Evolutionary conservation across 2,329 filamentous ascomycete genomes (phyloP).

Genomic region (Atkinsonella hypoxylon): DNA sequence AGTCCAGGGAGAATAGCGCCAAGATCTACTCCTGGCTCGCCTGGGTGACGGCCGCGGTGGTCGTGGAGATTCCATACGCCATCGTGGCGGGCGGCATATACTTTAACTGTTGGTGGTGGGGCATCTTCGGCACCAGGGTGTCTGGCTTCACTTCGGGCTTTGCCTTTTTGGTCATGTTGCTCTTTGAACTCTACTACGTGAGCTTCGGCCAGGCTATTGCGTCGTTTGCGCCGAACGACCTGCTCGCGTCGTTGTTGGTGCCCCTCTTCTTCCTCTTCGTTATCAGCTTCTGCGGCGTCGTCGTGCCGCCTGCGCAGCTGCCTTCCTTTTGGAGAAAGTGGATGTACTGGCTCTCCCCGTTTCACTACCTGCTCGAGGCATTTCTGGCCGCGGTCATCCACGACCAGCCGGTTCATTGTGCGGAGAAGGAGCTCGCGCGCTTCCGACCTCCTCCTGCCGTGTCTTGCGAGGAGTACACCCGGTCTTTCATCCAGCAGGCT

Average conservation of each 20-base stretch:
- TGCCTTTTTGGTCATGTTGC: conserved; percentile 49
- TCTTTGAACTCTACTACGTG: conserved; percentile 55
- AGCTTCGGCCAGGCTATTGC: conserved; percentile 58
- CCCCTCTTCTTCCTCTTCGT: conserved; percentile 61
- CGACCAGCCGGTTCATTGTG: conserved; percentile 42
- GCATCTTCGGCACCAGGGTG: conserved; percentile 34
- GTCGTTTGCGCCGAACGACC: conserved; percentile 51
- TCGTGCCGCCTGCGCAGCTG: conserved; percentile 47
- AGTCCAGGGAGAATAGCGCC: conserved; percentile 60
- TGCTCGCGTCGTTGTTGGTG: conserved; percentile 53
- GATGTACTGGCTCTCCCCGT: conserved; percentile 59
- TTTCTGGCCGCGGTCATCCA: conserved; percentile 45
- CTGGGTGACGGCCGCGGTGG: conserved; percentile 51
- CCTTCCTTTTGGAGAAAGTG: conserved; percentile 51
- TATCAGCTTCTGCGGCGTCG: conserved; percentile 57
- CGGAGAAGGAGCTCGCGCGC: conserved; percentile 42
- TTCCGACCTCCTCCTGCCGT: conserved; percentile 47
- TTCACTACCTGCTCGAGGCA: conserved; percentile 53
- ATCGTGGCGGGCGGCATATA: conserved; percentile 46
- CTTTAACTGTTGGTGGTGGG: conserved; percentile 45
- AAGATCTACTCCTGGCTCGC: conserved; percentile 72
- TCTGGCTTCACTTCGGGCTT: conserved; percentile 47
- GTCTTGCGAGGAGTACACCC: conserved; percentile 48
- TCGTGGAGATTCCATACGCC: conserved; percentile 60
- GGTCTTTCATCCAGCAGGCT: conserved; percentile 35